Conservation (phyloP, 495 filamentous ascomycete genomes). For the Parmelia sp. region DNA sequence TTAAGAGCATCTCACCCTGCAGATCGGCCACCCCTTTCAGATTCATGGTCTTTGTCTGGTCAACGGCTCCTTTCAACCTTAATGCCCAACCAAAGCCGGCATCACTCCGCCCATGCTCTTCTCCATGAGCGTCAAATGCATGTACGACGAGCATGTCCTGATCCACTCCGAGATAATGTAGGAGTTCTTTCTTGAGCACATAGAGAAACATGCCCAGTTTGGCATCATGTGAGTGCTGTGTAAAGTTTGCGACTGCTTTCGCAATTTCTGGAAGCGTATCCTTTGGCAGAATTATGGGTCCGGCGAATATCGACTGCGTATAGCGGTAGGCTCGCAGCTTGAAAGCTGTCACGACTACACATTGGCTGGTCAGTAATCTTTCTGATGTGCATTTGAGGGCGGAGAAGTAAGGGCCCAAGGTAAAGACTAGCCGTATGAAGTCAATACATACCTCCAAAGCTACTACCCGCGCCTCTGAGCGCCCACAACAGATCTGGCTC, state of each 20-base stretch:
- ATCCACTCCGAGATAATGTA: not conserved
- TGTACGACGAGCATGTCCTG: slow-evolving; percentile 1
- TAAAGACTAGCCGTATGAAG: not conserved
- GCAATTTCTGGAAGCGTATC: not conserved
- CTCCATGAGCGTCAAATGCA: not conserved
- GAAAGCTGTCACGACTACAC: not conserved
- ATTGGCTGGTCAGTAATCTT: not conserved
- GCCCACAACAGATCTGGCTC: not conserved
- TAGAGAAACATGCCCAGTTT: not conserved
- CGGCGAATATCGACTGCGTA: not conserved
- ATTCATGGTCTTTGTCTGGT: not conserved
- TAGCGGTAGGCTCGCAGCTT: not conserved
- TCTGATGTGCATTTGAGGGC: not conserved
- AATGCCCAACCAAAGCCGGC: not conserved
- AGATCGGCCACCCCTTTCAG: not conserved
- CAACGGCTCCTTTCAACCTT: not conserved
- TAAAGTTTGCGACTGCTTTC: not conserved
- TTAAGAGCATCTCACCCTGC: not conserved
- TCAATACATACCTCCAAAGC: not conserved
- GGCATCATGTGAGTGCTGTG: not conserved
- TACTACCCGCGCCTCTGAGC: not conserved
- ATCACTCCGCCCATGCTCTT: not conserved
- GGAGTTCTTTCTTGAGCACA: slow-evolving; percentile 2
- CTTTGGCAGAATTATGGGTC: not conserved
- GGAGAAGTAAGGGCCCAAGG: not conserved